Evolutionary conservation across 257 asterid genomes (phyloP).

Genomic region (Mentha longifolia): DNA sequence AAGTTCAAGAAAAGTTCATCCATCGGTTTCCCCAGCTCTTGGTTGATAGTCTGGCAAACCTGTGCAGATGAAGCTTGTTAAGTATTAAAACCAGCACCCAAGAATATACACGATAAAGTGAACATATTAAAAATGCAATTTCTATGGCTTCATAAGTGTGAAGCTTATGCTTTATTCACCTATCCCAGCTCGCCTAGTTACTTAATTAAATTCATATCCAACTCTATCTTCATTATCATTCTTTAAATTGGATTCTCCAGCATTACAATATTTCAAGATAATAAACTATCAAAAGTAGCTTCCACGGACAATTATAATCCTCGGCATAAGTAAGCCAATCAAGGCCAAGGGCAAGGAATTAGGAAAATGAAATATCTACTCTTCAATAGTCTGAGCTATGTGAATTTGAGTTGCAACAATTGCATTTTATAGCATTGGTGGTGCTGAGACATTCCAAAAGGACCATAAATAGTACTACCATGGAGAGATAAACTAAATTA

Average conservation of each 20-base stretch:
- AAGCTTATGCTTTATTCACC: slow-evolving; percentile 22
- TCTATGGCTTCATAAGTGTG: slow-evolving; percentile 2
- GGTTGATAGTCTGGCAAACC: slow-evolving; percentile 74
- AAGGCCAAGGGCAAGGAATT: neutral
- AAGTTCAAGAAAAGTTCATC: slow-evolving; percentile 77
- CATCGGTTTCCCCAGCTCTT: slow-evolving; percentile 79
- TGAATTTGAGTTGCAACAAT: slow-evolving; percentile 10
- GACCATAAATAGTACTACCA: slow-evolving; percentile 18
- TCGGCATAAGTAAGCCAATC: slow-evolving; percentile 19
- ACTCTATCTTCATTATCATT: neutral
- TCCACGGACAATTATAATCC: slow-evolving; percentile 20
- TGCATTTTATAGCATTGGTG: slow-evolving; percentile 12
- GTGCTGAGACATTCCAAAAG: slow-evolving; percentile 24
- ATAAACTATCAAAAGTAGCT: neutral
- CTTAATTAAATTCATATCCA: slow-evolving; percentile 11
- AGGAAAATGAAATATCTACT: slow-evolving; percentile 9
- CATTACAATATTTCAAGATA: slow-evolving; percentile 18
- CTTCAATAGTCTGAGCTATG: neutral
- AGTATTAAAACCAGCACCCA: slow-evolving; percentile 27
- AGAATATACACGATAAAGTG: slow-evolving; percentile 18
- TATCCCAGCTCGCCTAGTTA: slow-evolving; percentile 17
- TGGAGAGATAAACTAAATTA: neutral
- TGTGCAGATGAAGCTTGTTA: slow-evolving; percentile 44
- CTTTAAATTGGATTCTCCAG: slow-evolving; percentile 17
- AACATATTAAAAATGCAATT: slow-evolving; percentile 6